Conservation (phyloP, 169 alveolate genomes). For the Eimeria nieschulzi region DNA sequence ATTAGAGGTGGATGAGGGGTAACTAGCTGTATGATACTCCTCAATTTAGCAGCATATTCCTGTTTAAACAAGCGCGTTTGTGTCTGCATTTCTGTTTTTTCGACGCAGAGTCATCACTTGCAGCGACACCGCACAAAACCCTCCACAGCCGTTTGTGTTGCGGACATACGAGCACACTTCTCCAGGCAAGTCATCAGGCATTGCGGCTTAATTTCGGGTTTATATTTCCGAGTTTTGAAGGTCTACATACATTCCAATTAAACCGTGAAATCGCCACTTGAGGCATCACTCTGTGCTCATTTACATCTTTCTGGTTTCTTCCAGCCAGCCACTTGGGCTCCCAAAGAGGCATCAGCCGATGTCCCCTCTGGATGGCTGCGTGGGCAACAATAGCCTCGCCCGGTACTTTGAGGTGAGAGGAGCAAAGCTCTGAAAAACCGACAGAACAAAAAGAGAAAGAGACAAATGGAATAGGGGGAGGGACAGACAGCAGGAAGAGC, state of each 20-base stretch:
- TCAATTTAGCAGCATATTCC: not conserved
- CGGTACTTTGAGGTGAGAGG: not conserved
- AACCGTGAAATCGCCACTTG: too few species aligned
- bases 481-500: not conserved
- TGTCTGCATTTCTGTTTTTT: not conserved
- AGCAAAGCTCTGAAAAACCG: not conserved
- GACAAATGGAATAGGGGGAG: not conserved
- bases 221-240: not conserved
- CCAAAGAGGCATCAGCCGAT: slow-evolving; percentile 39
- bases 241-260: not conserved
- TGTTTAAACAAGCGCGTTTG: not conserved
- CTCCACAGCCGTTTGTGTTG: slow-evolving; percentile 39
- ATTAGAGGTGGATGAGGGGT: too few species aligned
- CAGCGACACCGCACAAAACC: slow-evolving; percentile 25
- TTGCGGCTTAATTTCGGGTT: not conserved
- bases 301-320: not conserved
- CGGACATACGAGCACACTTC: slow-evolving; percentile 52
- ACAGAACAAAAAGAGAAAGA: not conserved
- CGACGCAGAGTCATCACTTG: slow-evolving; percentile 11
- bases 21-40: slow-evolving; percentile 14
- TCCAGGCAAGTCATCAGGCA: slow-evolving; percentile 16
- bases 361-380: slow-evolving; percentile 64
- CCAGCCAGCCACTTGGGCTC: slow-evolving; percentile 56
- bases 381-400: slow-evolving; percentile 67
- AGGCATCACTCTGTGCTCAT: too few species aligned